Percentiles rank a stretch among this genome's conserved stretches.
phyloP scores from a whole-genome alignment of 2,329 filamentous ascomycete species.

The Claviceps pazoutovae region DNA sequence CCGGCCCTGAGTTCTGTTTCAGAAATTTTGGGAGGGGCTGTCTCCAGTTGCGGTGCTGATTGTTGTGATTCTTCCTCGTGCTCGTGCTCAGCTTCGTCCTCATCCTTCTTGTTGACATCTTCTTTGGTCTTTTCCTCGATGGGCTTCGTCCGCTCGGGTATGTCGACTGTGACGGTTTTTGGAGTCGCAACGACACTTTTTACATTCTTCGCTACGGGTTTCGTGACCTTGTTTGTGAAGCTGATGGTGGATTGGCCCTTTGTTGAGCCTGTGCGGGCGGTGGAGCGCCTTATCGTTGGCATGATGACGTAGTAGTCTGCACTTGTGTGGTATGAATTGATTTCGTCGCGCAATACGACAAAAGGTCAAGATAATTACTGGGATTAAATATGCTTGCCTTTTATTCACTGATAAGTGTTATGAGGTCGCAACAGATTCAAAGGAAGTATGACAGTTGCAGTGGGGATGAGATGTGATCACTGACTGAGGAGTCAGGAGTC shows the following conservation, averaged over 20 bases:
- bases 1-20: conserved; percentile 44
- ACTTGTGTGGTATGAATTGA: neutral
- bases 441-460: neutral
- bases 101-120: conserved; percentile 11
- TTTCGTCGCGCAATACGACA: too few species aligned
- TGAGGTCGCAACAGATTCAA: neutral
- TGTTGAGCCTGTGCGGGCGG: conserved; percentile 22
- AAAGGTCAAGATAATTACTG: neutral
- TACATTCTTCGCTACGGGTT: conserved; percentile 31
- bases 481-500: too few species aligned
- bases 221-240: conserved; percentile 44
- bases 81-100: conserved; percentile 13
- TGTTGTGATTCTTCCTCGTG: conserved; percentile 12
- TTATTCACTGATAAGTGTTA: neutral
- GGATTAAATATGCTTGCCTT: neutral
- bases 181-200: conserved; percentile 26
- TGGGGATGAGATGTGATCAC: too few species aligned
- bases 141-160: conserved; percentile 11
- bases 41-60: conserved; percentile 11
- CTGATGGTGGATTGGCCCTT: conserved; percentile 42
- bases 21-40: conserved; percentile 27
- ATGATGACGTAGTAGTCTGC: conserved; percentile 18
- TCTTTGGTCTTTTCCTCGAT: conserved; percentile 11
- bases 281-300: conserved; percentile 35
- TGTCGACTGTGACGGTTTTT: conserved; percentile 21